Base-by-base conservation (phyloP, 441 rosid genomes). In the Populus hybrid region DNA sequence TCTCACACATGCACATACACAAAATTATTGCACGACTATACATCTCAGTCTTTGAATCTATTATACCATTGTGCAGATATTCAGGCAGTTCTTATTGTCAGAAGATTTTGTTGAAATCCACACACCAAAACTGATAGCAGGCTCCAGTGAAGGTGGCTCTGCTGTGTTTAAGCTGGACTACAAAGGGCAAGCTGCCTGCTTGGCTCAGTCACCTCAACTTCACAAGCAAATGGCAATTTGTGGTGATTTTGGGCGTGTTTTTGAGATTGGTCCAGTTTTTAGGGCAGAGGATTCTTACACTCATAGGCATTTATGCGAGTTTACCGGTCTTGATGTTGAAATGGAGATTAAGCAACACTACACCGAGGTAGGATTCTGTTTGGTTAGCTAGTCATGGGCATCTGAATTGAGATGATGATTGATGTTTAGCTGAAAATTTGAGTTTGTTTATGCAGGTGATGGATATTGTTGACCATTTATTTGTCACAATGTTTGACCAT, bases 131-230 rank as follows among this genome's bases (percentile, higher is more conserved):
- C 30, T 94, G 78, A 88, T 88, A 64, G 98, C 87, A 64, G 97
- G 99, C 59, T 87, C 92, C 28, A 95, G 98, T 83, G 99, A 94
- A 85, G 99, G 98, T 57, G 99, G 98, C 76, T 86, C 99, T 85
- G 93, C 97, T 83, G 97, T 95, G 21, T 95, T 96, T 89, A 85
- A 74, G 82, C 80, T 96, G 83, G 96, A 94, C 26, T 94, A 94
- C 88, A 93, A 91, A 80, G 95, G 98, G 65, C 91, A 84, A 66
- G 84, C 92, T 46, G 98, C 97, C 10, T 94, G 94, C 86, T 79
- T 93, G 71, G 97, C 97, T 8, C 98, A 93, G 81, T 93, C 97
- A 66, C 97, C 98, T 77, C 98, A 91, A 73, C 93, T 93, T 81
- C 93, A 94, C 78, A 94, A 93, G 80, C 97, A 94, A 77, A 91